Percentiles rank a stretch among this genome's conserved stretches.
phyloP scores from a whole-genome alignment of 371 early-diverging fungal genomes.

The Apophysomyces trapeziformis region DNA sequence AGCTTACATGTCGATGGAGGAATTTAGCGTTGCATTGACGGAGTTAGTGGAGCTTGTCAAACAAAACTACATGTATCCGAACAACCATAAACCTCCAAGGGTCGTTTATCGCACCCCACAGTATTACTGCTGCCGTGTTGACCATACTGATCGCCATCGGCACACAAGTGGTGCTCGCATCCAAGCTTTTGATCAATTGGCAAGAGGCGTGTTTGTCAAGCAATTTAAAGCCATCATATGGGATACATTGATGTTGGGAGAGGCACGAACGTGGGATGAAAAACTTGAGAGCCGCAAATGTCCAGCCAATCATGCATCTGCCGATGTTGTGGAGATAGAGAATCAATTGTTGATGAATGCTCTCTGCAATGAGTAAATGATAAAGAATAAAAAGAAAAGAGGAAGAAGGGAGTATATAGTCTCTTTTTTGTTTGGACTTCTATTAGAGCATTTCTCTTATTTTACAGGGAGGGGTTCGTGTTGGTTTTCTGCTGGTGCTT shows the following conservation, averaged over 20 bases:
- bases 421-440: not conserved
- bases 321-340: slow-evolving; percentile 53
- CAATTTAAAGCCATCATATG: slow-evolving; percentile 40
- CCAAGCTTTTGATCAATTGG: slow-evolving; percentile 42
- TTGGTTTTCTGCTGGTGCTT: not conserved
- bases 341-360: slow-evolving; percentile 55
- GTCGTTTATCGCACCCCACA: slow-evolving; percentile 59
- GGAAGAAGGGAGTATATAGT: not conserved
- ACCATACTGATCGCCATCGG: slow-evolving; percentile 37
- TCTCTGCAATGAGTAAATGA: slow-evolving; percentile 30
- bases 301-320: slow-evolving; percentile 49
- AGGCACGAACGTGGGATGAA: slow-evolving; percentile 38
- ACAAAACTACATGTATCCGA: slow-evolving; percentile 27
- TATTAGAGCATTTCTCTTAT: not conserved
- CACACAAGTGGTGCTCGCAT: slow-evolving; percentile 42
- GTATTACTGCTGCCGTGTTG: slow-evolving; percentile 59
- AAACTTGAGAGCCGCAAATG: slow-evolving; percentile 34
- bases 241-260: slow-evolving; percentile 46
- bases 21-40: slow-evolving; percentile 35
- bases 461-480: not conserved
- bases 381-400: slow-evolving; percentile 4
- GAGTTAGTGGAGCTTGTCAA: slow-evolving; percentile 32
- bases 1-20: slow-evolving; percentile 40
- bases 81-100: slow-evolving; percentile 13
- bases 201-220: slow-evolving; percentile 23